phyloP scores from a whole-genome alignment of 805 yeast species.

The Lachancea quebecensis region DNA sequence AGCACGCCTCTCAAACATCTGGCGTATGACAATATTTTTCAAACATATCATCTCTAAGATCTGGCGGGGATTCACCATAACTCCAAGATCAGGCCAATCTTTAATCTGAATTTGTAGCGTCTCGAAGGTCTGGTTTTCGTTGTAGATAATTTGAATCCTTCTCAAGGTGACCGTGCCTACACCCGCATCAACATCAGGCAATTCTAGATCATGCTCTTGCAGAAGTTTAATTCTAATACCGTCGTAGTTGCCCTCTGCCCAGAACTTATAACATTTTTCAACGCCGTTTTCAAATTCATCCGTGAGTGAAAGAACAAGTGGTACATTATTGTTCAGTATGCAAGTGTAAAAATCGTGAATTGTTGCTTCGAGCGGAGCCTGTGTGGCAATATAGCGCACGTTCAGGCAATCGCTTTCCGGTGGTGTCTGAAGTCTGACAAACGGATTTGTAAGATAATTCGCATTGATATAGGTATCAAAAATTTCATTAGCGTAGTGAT shows the following conservation, averaged over 20 bases:
- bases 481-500: slow-evolving; percentile 11
- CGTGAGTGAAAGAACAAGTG: slow-evolving; percentile 68
- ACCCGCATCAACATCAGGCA: slow-evolving; percentile 12
- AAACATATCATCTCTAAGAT: slow-evolving; percentile 47
- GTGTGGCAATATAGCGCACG: slow-evolving; percentile 69
- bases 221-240: slow-evolving; percentile 23
- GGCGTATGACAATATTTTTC: slow-evolving; percentile 37
- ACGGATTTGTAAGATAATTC: slow-evolving; percentile 44
- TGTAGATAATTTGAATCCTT: slow-evolving; percentile 38
- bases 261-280: slow-evolving; percentile 76
- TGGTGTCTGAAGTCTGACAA: slow-evolving; percentile 5
- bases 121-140: slow-evolving; percentile 31
- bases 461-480: slow-evolving; percentile 77
- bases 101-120: slow-evolving; percentile 70
- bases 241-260: slow-evolving; percentile 56
- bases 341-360: slow-evolving; percentile 82
- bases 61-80: slow-evolving; percentile 49
- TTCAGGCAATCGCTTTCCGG: slow-evolving; percentile 11
- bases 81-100: slow-evolving; percentile 81
- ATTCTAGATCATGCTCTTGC: slow-evolving; percentile 15
- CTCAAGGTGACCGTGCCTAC: slow-evolving; percentile 19
- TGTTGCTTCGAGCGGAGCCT: slow-evolving; percentile 77
- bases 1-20: slow-evolving; percentile 12
- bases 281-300: slow-evolving; percentile 69
- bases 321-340: slow-evolving; percentile 53